Evolutionary conservation across 192 early-diverging fungal species (phyloP).

Genomic region (Rhizophagus sp.): DNA sequence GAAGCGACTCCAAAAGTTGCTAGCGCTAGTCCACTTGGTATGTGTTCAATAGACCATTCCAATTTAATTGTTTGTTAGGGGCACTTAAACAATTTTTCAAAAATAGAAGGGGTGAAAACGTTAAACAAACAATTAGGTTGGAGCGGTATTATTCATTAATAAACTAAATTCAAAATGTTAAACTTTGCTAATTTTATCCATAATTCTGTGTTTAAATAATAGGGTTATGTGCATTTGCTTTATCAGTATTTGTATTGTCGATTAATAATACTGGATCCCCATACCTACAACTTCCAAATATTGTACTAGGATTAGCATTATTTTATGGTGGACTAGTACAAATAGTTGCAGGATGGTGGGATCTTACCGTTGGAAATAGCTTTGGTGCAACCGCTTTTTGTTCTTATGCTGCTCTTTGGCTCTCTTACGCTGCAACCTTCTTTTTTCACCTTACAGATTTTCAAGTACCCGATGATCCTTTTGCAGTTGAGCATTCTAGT

Average conservation of each 20-base stretch:
- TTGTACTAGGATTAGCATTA: slow-evolving; percentile 66
- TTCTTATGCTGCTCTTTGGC: slow-evolving; percentile 69
- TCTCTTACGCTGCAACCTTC: slow-evolving; percentile 59
- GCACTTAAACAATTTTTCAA: no score
- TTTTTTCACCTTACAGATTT: slow-evolving; percentile 18
- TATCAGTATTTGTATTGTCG: slow-evolving; percentile 72
- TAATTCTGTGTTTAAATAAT: neutral
- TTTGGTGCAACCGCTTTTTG: slow-evolving; percentile 82
- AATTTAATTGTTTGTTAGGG: no score
- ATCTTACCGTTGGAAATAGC: slow-evolving; percentile 74
- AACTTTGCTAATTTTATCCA: neutral
- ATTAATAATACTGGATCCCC: slow-evolving; percentile 69
- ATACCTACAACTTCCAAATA: slow-evolving; percentile 48
- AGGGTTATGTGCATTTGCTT: slow-evolving; percentile 58
- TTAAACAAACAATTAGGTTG: no score
- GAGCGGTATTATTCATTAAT: neutral
- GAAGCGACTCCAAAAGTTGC: slow-evolving; percentile 35
- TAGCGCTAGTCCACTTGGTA: slow-evolving; percentile 62
- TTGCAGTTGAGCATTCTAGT: slow-evolving; percentile 25
- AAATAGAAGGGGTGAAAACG: no score
- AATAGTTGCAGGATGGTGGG: slow-evolving; percentile 82
- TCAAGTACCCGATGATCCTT: slow-evolving; percentile 31
- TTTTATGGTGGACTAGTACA: slow-evolving; percentile 79
- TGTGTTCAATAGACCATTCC: no score
- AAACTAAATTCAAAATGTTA: no score